Percentiles rank a stretch among this genome's conserved stretches.
These are phyloP conservation scores for Neurospora sublineolata DNA, from an alignment of 495 filamentous ascomycete species.

Conservation along the genomic window DNA sequence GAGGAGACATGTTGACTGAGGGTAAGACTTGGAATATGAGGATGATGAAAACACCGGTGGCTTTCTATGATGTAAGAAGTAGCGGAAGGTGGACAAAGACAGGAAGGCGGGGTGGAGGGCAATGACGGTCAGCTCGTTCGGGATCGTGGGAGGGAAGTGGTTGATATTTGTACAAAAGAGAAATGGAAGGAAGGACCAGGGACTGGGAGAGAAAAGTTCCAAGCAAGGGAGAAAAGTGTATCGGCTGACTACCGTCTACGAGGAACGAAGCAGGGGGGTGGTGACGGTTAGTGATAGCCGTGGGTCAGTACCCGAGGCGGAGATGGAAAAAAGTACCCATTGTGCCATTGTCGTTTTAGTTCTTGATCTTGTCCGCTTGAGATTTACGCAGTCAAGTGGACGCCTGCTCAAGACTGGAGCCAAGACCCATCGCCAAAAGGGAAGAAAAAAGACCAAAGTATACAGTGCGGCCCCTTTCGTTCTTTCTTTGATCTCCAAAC, in stretches of 20 bases:
- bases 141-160: slow-evolving; percentile 5
- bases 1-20: slow-evolving; percentile 34
- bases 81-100: background rate
- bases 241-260: background rate
- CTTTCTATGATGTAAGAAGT: background rate
- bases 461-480: slow-evolving; percentile 20
- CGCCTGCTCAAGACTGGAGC: slow-evolving; percentile 2
- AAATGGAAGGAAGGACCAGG: background rate
- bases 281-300: slow-evolving; percentile 6
- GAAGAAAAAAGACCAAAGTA: background rate
- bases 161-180: slow-evolving; percentile 24
- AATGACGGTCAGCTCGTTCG: background rate
- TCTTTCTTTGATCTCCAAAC: background rate
- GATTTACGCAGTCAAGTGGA: slow-evolving; percentile 7
- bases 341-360: slow-evolving; percentile 9
- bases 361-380: background rate
- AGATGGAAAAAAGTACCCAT: slow-evolving; percentile 6
- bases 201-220: background rate
- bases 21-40: background rate
- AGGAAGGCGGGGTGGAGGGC: background rate
- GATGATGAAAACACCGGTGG: background rate
- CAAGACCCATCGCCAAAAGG: slow-evolving; percentile 7
- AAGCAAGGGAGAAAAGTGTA: background rate
- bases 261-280: slow-evolving; percentile 8
- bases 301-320: slow-evolving; percentile 12